Base-by-base conservation (phyloP, 176 grass and related monocot genomes). In the Panicum miliaceum region DNA sequence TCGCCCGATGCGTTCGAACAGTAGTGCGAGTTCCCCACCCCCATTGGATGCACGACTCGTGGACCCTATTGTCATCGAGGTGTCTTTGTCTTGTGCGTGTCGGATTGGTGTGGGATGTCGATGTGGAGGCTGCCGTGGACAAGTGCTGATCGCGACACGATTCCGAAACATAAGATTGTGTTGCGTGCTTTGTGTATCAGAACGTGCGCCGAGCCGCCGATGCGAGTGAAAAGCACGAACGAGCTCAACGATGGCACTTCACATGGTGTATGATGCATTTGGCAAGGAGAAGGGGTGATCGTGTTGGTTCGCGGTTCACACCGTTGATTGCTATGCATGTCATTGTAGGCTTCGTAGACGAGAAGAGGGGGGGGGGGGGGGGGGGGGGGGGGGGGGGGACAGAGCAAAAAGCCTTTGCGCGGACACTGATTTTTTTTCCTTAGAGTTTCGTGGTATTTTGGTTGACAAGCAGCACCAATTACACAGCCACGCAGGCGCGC, bases 1-100 rank as follows among this genome's bases (percentile, higher is more conserved):
- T 73, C 73, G 12, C 26, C 47, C 53, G 60, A 71, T 18, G 67
- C 51, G 73, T 83, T 83, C 19, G 70, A 85, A 76, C n/a, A n/a
- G n/a, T n/a, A n/a, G n/a, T n/a, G n/a, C n/a, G n/a, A n/a, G n/a
- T n/a, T n/a, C n/a, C n/a, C n/a, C n/a, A n/a, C n/a, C n/a, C n/a
- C n/a, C n/a, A n/a, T n/a, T n/a, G n/a, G n/a, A n/a, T n/a, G n/a
- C n/a, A n/a, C n/a, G n/a, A n/a, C n/a, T 0, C 0, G 26, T 40
- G 29, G 78, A 12, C 12, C 78, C 73, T 1, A 1, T 0, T 25
- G 9, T 54, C 82, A 81, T 40, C 2, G 32, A 32, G 0, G 27
- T 19, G 42, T 18, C 25, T 48, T 5, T 27, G 42, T 42, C 10
- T 11, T 2, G 26, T 10, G 10, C 15, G 4, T 18, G 16, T 46